These are phyloP conservation scores for Kodamaea plutei DNA, from an alignment of 1,139 yeast species.

Conservation along the genomic window DNA sequence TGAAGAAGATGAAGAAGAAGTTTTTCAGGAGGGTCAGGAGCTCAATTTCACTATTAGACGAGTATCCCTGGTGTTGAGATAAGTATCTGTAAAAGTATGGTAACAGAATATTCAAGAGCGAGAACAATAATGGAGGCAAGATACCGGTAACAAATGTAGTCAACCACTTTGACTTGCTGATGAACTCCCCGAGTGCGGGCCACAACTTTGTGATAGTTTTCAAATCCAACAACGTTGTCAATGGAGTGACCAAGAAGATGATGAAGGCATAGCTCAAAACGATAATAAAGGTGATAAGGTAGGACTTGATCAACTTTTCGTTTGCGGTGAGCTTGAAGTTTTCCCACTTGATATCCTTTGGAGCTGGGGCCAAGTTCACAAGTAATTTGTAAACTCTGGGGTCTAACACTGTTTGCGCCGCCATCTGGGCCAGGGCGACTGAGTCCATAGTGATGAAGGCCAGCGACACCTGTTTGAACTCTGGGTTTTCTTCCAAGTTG, in stretches of 20 bases:
- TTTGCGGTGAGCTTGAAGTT: slow-evolving; percentile 59
- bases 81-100: slow-evolving; percentile 76
- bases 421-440: slow-evolving; percentile 82
- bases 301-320: slow-evolving; percentile 53
- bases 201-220: slow-evolving; percentile 68
- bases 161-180: slow-evolving; percentile 62
- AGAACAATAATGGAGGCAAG: slow-evolving; percentile 42
- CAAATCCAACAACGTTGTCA: slow-evolving; percentile 67
- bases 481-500: slow-evolving; percentile 22
- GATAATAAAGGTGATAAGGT: slow-evolving; percentile 57
- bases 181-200: slow-evolving; percentile 64
- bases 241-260: slow-evolving; percentile 66
- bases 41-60: slow-evolving; percentile 80
- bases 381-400: slow-evolving; percentile 72
- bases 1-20: slow-evolving; percentile 79
- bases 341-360: slow-evolving; percentile 75
- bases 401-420: slow-evolving; percentile 76
- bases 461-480: slow-evolving; percentile 48
- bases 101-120: slow-evolving; percentile 64
- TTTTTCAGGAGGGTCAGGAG: slow-evolving; percentile 74
- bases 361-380: slow-evolving; percentile 74
- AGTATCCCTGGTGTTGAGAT: slow-evolving; percentile 67
- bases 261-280: slow-evolving; percentile 61
- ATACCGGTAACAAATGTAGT: slow-evolving; percentile 70
- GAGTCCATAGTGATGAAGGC: slow-evolving; percentile 82